Evolutionary conservation across 495 filamentous ascomycete species (phyloP).

Genomic region (Podospora conica): DNA sequence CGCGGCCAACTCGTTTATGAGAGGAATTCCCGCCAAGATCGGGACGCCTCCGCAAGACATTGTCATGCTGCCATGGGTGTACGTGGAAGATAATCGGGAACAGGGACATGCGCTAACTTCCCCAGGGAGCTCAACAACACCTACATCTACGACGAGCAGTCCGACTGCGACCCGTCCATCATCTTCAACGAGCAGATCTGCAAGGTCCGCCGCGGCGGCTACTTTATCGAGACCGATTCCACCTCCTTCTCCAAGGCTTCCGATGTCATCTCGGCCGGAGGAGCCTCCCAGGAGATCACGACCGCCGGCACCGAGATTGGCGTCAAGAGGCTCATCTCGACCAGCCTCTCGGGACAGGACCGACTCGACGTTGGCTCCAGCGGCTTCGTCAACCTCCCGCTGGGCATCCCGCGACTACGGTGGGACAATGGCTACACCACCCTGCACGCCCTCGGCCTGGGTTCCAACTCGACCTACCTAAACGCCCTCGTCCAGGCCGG

Average conservation of each 20-base stretch:
- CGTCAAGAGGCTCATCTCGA: conserved; percentile 12
- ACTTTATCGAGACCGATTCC: conserved; percentile 13
- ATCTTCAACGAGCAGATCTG: conserved; percentile 21
- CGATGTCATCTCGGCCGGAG: conserved; percentile 15
- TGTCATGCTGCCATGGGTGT: conserved; percentile 20
- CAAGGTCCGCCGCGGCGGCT: conserved; percentile 12
- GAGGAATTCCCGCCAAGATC: conserved; percentile 13
- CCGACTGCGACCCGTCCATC: conserved; percentile 12
- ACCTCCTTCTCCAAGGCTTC: conserved; percentile 12
- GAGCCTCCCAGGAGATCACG: conserved; percentile 13
- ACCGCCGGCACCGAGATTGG: conserved; percentile 11
- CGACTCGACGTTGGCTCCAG: neutral
- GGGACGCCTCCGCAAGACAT: conserved; percentile 21
- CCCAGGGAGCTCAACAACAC: conserved; percentile 22
- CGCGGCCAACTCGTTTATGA: conserved; percentile 20
- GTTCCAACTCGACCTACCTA: conserved; percentile 38
- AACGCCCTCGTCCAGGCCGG: conserved; percentile 27
- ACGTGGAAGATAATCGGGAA: neutral
- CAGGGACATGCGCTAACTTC: neutral
- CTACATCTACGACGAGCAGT: conserved; percentile 21
- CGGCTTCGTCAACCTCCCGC: conserved; percentile 3
- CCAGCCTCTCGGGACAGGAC: conserved; percentile 13
- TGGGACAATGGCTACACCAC: conserved; percentile 20
- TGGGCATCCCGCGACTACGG: conserved; percentile 16
- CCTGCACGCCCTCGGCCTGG: conserved; percentile 28